Evolutionary conservation across 805 yeast genomes (phyloP).

Genomic region (Saturnispora sanitii): DNA sequence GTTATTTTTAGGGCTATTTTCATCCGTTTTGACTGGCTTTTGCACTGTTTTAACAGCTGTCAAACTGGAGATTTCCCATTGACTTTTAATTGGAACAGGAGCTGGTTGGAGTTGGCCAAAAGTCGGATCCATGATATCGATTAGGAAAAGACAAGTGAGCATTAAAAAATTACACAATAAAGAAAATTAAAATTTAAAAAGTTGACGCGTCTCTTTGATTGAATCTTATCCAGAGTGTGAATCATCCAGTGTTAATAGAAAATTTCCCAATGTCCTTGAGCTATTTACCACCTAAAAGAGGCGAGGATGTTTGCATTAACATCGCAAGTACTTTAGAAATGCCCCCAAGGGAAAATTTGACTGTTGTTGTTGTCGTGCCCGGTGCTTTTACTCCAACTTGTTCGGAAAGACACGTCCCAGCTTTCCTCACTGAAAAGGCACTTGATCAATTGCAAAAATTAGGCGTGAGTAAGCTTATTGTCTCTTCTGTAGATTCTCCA

Average conservation of each 20-base stretch:
- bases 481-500: constrained; percentile 34
- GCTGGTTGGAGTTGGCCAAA: constrained; percentile 21
- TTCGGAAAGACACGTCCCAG: constrained; percentile 36
- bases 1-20: too few species aligned
- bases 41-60: constrained; percentile 2
- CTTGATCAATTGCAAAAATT: constrained; percentile 28
- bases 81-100: constrained; percentile 22
- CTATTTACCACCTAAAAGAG: constrained; percentile 9
- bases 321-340: constrained; percentile 6
- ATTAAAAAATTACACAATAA: too few species aligned
- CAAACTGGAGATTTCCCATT: too few species aligned
- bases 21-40: neutral
- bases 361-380: constrained; percentile 36
- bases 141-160: too few species aligned
- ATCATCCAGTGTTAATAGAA: too few species aligned
- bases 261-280: neutral
- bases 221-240: too few species aligned
- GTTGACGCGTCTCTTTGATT: too few species aligned
- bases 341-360: constrained; percentile 2
- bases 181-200: too few species aligned
- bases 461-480: constrained; percentile 31
- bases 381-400: constrained; percentile 45
- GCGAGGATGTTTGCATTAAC: constrained; percentile 8
- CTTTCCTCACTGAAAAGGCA: constrained; percentile 24
- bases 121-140: too few species aligned